Evolutionary conservation across 805 yeast species (phyloP).

Genomic region (Cyberlindnera japonica): DNA sequence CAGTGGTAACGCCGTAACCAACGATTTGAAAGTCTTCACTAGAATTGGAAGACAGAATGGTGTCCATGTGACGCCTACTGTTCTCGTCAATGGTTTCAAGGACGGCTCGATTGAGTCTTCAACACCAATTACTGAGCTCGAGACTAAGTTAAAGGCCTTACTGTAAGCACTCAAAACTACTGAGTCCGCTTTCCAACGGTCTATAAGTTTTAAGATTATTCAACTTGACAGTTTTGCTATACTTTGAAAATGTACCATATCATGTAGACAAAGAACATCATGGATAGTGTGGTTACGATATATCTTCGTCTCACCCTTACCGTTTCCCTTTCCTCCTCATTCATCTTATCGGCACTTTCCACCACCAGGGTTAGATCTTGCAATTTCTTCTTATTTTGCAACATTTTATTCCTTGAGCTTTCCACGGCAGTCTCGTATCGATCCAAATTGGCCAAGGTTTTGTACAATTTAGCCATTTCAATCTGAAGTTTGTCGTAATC

Average conservation of each 20-base stretch:
- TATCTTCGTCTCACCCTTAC: constrained; percentile 6
- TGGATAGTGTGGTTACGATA: neutral
- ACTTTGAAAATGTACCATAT: neutral
- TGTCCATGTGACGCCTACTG: constrained; percentile 83
- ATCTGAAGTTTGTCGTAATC: constrained; percentile 9
- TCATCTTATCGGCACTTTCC: constrained; percentile 12
- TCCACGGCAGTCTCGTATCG: constrained; percentile 11
- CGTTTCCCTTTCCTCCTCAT: constrained; percentile 4
- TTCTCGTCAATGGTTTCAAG: constrained; percentile 63
- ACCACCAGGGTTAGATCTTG: constrained; percentile 11
- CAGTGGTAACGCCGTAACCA: constrained; percentile 53
- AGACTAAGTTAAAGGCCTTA: constrained; percentile 22
- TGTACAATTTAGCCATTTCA: constrained; percentile 11
- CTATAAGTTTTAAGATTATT: neutral
- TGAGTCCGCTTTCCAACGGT: neutral
- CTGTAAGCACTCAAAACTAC: constrained; percentile 7
- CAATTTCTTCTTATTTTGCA: constrained; percentile 13
- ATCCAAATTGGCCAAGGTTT: constrained; percentile 11
- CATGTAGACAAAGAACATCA: neutral
- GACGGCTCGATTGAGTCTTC: constrained; percentile 60
- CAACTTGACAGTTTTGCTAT: too few species aligned
- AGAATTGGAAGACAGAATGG: constrained; percentile 72
- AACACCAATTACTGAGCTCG: constrained; percentile 42
- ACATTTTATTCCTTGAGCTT: constrained; percentile 10
- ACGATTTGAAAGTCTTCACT: constrained; percentile 70